Evolutionary conservation across 1,139 yeast species (phyloP), one percentile per base, ranked within the genome.

Genomic region (Wickerhamomyces sp.): DNA sequence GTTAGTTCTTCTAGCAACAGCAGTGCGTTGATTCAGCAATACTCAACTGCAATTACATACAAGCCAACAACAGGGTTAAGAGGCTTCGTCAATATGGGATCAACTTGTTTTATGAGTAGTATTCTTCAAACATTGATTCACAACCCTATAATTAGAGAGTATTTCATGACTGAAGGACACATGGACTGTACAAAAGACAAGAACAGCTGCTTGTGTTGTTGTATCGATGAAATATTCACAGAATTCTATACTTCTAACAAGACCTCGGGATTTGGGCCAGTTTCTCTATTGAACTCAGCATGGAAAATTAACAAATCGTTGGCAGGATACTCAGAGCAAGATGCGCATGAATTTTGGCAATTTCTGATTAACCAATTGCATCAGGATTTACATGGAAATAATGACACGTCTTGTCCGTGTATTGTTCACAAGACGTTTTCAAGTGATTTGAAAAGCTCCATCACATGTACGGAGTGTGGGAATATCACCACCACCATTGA

Each of bases 321-420:
- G 43, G 95, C 97, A 0, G 98, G 98, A 1, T 89, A 89, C 49
- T 85, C 92, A 36, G 97, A 92, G 62, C 98, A 92, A 62, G 98
- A 92, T 60, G 97, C 98, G 0, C 98, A 92, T 62, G 98, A 92
- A 60, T 92, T 90, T 61, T 81, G 95, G 82, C 97, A 92, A 58
- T 89, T 90, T 59, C 58, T 90, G 24, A 68, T 90, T 34, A 86
- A 90, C 59, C 95, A 88, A 60, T 65, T 92, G 41, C 98, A 92
- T 61, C 68, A 67, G 46, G 86, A 63, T 27, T 48, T 60, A 24
- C 39, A 44, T 7, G 36, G 35, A 12, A 39, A 37, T 12, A 34
- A 36, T 22, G 33, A 36, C 18, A 30, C 36, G 25, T 26, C 25
- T n/a, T 90, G 98, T 61, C 64, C 72, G 16, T 92, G 98, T 62